Percentiles rank a stretch among this genome's conserved stretches.
Evolutionary conservation across 768 basidiomycete genomes (phyloP).

Genomic region (Tylopilus sp.): DNA sequence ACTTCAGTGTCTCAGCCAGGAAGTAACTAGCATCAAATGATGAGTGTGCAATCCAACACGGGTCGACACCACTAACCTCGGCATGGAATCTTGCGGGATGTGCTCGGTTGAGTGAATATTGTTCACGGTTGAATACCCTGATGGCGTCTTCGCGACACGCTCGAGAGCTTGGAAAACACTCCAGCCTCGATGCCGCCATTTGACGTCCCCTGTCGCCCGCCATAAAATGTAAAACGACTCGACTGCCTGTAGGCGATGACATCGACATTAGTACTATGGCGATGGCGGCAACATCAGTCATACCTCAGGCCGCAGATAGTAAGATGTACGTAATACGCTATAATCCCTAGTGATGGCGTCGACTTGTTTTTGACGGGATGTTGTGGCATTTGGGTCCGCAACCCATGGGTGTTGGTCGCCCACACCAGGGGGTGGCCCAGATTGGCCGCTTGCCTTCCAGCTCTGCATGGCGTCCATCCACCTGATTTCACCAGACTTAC

Average conservation of each 20-base stretch:
- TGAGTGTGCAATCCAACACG: neutral
- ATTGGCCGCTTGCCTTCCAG: conserved; percentile 47
- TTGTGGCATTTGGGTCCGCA: conserved; percentile 20
- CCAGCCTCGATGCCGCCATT: conserved; percentile 75
- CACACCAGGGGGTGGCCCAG: conserved; percentile 52
- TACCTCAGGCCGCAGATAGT: conserved; percentile 72
- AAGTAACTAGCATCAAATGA: conserved; percentile 38
- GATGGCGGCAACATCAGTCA: conserved; percentile 10
- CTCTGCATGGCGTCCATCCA: conserved; percentile 36
- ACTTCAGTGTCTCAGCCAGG: conserved; percentile 64
- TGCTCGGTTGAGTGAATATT: conserved; percentile 45
- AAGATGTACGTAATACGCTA: conserved; percentile 38
- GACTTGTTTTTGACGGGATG: conserved; percentile 16
- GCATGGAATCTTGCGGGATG: conserved; percentile 55
- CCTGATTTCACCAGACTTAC: conserved; percentile 19
- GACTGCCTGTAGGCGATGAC: conserved; percentile 46
- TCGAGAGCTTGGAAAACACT: conserved; percentile 65
- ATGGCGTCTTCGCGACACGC: conserved; percentile 50
- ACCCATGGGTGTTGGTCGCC: conserved; percentile 34
- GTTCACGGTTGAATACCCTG: conserved; percentile 59
- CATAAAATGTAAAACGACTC: conserved; percentile 73
- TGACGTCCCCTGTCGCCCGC: conserved; percentile 61
- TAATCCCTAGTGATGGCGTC: conserved; percentile 51
- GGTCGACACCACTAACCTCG: conserved; percentile 51
- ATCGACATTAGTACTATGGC: neutral